Conservation (phyloP, 208 protist species). For the Leishmania guyanensis region DNA sequence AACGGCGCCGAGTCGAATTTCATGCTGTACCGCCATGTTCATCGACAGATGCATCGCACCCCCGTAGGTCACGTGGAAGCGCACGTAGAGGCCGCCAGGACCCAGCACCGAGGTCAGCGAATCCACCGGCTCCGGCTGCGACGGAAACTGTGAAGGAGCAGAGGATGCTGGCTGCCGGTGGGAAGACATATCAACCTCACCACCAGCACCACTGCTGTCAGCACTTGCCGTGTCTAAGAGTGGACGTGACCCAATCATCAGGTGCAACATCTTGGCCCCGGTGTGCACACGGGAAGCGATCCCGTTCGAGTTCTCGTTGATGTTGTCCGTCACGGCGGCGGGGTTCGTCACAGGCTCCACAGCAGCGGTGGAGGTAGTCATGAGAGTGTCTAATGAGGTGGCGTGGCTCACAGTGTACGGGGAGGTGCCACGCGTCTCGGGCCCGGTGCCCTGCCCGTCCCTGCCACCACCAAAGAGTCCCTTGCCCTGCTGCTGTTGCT, state of each 20-base stretch:
- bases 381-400: constrained; percentile 7
- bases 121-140: constrained; percentile 29
- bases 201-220: not conserved
- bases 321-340: constrained; percentile 3
- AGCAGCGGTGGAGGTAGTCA: constrained; percentile 4
- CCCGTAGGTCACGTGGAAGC: constrained; percentile 85
- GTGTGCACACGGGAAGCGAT: constrained; percentile 14
- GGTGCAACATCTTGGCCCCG: constrained; percentile 6
- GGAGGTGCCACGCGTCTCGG: constrained; percentile 3
- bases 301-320: constrained; percentile 23
- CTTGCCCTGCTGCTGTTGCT: not conserved
- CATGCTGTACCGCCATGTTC: constrained; percentile 52
- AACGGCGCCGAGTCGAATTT: constrained; percentile 47
- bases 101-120: constrained; percentile 53
- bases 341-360: not conserved
- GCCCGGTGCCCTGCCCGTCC: not conserved
- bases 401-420: constrained; percentile 5
- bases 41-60: constrained; percentile 64
- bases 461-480: constrained; percentile 1
- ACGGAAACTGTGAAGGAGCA: constrained; percentile 17
- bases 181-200: not conserved
- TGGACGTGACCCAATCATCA: not conserved
- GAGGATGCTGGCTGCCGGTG: not conserved
- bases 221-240: constrained; percentile 2
- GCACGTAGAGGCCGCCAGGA: constrained; percentile 59